These are phyloP conservation scores for Candida parachauliodes DNA, from an alignment of 805 yeast genomes.

Conservation along the genomic window DNA sequence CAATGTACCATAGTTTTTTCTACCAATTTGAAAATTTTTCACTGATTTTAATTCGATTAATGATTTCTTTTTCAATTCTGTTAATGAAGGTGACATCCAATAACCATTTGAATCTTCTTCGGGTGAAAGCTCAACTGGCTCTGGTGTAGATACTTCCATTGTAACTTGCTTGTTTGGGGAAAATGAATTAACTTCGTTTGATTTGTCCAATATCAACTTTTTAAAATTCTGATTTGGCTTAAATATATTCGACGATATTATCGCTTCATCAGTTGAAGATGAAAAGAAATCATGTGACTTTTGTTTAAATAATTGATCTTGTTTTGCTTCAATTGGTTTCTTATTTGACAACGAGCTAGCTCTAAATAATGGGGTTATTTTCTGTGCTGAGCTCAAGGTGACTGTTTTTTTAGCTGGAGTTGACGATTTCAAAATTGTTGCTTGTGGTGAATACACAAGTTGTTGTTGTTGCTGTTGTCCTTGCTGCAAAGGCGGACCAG, in stretches of 20 bases:
- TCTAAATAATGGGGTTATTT: conserved; percentile 52
- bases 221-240: conserved; percentile 57
- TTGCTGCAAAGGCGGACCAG: conserved; percentile 16
- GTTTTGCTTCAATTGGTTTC: conserved; percentile 8
- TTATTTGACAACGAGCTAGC: conserved; percentile 18
- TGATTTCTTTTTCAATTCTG: conserved; percentile 56
- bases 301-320: conserved; percentile 11
- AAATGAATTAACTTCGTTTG: conserved; percentile 12
- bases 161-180: conserved; percentile 17
- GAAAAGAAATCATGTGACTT: conserved; percentile 25
- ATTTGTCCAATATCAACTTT: conserved; percentile 51
- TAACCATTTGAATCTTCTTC: conserved; percentile 64
- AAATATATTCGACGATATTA: conserved; percentile 67
- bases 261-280: conserved; percentile 59
- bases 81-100: conserved; percentile 79
- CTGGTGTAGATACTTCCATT: conserved; percentile 15
- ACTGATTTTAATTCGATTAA: conserved; percentile 64
- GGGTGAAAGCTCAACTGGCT: background rate
- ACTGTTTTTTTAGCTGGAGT: conserved; percentile 49
- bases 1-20: conserved; percentile 71
- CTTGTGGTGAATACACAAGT: conserved; percentile 17
- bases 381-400: conserved; percentile 52
- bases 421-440: conserved; percentile 22
- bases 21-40: conserved; percentile 68
- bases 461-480: conserved; percentile 3